phyloP scores from a whole-genome alignment of 192 early-diverging fungal species.

The Linnemannia zychae region DNA sequence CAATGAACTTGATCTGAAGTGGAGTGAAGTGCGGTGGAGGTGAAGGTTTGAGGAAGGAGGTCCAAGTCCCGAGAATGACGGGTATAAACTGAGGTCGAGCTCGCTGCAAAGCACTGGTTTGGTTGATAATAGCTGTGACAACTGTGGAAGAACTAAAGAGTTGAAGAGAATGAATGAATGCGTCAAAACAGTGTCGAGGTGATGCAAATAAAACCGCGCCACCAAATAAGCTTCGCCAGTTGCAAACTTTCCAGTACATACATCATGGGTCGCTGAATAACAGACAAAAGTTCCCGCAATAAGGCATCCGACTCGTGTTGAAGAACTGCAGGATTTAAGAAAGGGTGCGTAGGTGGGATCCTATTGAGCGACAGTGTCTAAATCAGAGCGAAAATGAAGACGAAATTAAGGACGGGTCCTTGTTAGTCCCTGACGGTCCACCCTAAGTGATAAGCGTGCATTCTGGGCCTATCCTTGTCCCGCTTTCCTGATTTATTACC shows the following conservation, averaged over 20 bases:
- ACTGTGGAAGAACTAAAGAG: constrained; percentile 39
- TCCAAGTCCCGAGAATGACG: constrained; percentile 34
- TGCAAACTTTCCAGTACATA: constrained; percentile 7
- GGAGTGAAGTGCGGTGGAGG: constrained; percentile 34
- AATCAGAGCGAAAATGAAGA: not conserved
- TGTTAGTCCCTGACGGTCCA: not conserved
- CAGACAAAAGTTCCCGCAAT: constrained; percentile 36
- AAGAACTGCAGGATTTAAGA: constrained; percentile 22
- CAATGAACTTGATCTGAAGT: constrained; percentile 35
- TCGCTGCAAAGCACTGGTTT: constrained; percentile 44
- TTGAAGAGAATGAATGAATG: not conserved
- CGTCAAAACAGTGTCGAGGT: not conserved
- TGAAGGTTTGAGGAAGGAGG: constrained; percentile 18
- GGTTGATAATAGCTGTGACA: constrained; percentile 47
- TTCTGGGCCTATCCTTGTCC: not conserved
- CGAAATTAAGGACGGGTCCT: not conserved
- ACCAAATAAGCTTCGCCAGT: not conserved
- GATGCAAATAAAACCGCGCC: not conserved
- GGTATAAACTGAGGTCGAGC: constrained; percentile 53
- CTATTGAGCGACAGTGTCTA: constrained; percentile 27
- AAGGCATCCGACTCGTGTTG: constrained; percentile 41
- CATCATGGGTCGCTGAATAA: constrained; percentile 31
- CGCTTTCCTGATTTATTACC: not conserved
- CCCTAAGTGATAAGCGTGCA: too few species aligned
- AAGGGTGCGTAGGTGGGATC: constrained; percentile 36